These are phyloP conservation scores for Magnolia sinica DNA, from an alignment of 164 flowering plant species.

Conservation along the genomic window DNA sequence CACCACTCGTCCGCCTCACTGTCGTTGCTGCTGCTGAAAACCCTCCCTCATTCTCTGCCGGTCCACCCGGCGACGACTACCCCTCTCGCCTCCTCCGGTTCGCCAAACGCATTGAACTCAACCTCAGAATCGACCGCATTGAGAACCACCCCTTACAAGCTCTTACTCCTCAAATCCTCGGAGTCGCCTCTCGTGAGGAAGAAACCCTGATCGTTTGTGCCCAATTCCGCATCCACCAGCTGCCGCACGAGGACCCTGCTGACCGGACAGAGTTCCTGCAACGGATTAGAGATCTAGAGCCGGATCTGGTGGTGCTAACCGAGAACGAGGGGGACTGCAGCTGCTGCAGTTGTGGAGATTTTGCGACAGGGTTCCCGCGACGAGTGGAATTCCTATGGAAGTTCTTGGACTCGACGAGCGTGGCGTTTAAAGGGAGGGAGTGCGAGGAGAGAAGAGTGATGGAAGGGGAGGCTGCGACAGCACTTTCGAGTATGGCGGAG, in stretches of 20 bases:
- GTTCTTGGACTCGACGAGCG: constrained; percentile 71
- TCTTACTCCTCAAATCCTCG: constrained; percentile 33
- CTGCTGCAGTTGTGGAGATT: constrained; percentile 50
- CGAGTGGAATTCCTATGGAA: constrained; percentile 65
- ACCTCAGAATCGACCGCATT: constrained; percentile 48
- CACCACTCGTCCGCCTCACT: constrained; percentile 61
- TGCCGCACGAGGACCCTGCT: constrained; percentile 38
- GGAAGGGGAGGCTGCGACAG: constrained; percentile 74
- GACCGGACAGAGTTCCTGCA: constrained; percentile 45
- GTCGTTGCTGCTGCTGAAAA: constrained; percentile 26
- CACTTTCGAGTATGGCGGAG: constrained; percentile 33
- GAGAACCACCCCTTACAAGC: constrained; percentile 41
- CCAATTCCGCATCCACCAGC: constrained; percentile 65
- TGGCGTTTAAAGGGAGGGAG: constrained; percentile 73
- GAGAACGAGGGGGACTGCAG: constrained; percentile 63
- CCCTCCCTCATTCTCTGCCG: constrained; percentile 49
- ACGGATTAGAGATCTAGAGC: constrained; percentile 36
- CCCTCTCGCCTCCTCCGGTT: constrained; percentile 45
- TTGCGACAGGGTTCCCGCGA: constrained; percentile 44
- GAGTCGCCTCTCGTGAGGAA: constrained; percentile 18
- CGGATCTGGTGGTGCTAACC: constrained; percentile 58
- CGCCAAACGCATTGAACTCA: constrained; percentile 53
- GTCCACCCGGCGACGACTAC: constrained; percentile 55
- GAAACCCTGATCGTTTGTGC: constrained; percentile 63
- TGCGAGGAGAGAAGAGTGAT: constrained; percentile 60